A percentile compares a stretch with the other conserved stretches of the same genome.
phyloP scores from a whole-genome alignment of 2,329 filamentous ascomycete genomes.

The Pseudogymnoascus sp. region DNA sequence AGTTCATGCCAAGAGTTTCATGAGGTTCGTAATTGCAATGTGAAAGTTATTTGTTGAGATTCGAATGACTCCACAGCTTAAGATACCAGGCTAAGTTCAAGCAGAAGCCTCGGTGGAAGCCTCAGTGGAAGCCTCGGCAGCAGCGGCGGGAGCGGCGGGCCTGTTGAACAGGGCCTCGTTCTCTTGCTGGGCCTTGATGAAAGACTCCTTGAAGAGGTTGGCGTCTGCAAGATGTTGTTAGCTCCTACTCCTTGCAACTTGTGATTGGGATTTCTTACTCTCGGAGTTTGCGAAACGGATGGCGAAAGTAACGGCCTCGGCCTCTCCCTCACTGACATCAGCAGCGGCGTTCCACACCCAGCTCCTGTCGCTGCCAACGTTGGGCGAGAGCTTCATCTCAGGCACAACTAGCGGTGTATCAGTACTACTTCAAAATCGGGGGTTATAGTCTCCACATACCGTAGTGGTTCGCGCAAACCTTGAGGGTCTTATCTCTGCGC shows the following conservation, averaged over 20 bases:
- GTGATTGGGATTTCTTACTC: conserved; percentile 49
- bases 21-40: conserved; percentile 12
- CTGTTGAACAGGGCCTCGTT: conserved; percentile 78
- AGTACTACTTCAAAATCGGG: conserved; percentile 9
- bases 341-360: conserved; percentile 99
- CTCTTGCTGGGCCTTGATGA: conserved; percentile 93
- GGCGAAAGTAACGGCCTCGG: conserved; percentile 89
- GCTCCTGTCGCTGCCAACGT: conserved; percentile 94
- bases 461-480: conserved; percentile 99
- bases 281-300: conserved; percentile 98
- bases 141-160: conserved; percentile 23
- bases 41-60: conserved; percentile 7
- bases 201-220: conserved; percentile 94
- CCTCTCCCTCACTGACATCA: conserved; percentile 96
- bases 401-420: conserved; percentile 61
- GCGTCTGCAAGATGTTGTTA: conserved; percentile 54
- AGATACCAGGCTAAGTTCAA: neutral
- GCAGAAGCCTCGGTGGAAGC: conserved; percentile 5
- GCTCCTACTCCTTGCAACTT: conserved; percentile 13
- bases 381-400: conserved; percentile 97
- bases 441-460: conserved; percentile 47
- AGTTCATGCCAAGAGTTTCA: conserved; percentile 9
- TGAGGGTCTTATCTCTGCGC: conserved; percentile 98
- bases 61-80: conserved; percentile 1
- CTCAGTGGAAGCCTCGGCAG: neutral